Evolutionary conservation across 2,329 filamentous ascomycete genomes (phyloP).

Genomic region (Pseudogymnoascus sp.): DNA sequence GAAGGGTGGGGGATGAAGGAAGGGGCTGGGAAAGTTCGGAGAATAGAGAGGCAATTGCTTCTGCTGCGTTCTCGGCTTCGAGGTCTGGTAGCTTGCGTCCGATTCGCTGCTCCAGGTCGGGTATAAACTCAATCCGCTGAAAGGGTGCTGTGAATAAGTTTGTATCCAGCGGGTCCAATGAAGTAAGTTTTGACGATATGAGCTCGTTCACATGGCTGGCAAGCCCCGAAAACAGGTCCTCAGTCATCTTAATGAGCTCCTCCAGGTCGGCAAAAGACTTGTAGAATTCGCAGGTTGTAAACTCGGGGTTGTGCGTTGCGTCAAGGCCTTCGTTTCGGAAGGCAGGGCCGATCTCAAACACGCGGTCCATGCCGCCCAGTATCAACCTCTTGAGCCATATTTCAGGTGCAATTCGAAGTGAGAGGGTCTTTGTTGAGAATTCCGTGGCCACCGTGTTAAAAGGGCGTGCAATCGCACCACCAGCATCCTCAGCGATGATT

Average conservation of each 20-base stretch:
- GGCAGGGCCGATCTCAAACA: slow-evolving; percentile 88
- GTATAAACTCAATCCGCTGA: slow-evolving; percentile 71
- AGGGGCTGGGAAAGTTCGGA: slow-evolving; percentile 41
- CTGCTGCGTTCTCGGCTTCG: slow-evolving; percentile 44
- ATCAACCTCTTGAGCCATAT: slow-evolving; percentile 91
- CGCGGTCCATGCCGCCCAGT: slow-evolving; percentile 76
- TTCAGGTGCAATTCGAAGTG: slow-evolving; percentile 86
- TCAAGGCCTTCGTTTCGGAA: slow-evolving; percentile 95
- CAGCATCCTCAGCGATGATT: slow-evolving; percentile 72
- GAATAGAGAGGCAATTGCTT: slow-evolving; percentile 53
- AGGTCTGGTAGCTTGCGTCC: slow-evolving; percentile 39
- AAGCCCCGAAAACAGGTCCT: slow-evolving; percentile 59
- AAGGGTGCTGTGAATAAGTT: slow-evolving; percentile 50
- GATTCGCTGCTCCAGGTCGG: slow-evolving; percentile 65
- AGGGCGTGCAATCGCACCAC: slow-evolving; percentile 81
- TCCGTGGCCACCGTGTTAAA: slow-evolving; percentile 78
- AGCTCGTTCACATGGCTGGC: slow-evolving; percentile 45
- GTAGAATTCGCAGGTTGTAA: slow-evolving; percentile 97
- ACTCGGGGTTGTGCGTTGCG: slow-evolving; percentile 91
- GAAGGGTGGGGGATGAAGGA: slow-evolving; percentile 50
- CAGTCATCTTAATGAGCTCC: slow-evolving; percentile 69
- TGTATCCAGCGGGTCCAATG: slow-evolving; percentile 44
- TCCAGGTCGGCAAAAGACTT: slow-evolving; percentile 73
- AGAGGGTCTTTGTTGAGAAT: slow-evolving; percentile 63
- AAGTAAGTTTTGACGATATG: slow-evolving; percentile 40